Evolutionary conservation across 345 rosid genomes (phyloP).

Genomic region (Citropsis articulata): DNA sequence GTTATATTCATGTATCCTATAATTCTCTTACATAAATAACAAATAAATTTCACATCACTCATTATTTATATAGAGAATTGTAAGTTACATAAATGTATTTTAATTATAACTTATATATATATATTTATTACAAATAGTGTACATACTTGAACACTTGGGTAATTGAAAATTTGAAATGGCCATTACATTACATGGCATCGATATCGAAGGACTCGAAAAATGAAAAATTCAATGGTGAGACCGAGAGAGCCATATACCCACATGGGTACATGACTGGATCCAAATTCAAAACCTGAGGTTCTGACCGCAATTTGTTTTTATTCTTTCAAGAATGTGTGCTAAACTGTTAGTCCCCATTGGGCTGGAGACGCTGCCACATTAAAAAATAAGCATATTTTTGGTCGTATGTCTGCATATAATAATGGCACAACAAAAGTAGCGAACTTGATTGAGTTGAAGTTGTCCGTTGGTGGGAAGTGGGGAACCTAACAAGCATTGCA

Average conservation of each 20-base stretch:
- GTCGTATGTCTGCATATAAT: background rate
- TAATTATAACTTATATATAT: no score
- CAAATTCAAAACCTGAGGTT: background rate
- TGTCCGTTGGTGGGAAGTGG: background rate
- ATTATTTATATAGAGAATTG: no score
- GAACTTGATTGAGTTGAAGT: no score
- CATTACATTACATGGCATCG: background rate
- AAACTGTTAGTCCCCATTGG: background rate
- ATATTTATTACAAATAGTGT: no score
- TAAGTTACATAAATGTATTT: no score
- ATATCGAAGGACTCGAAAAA: background rate
- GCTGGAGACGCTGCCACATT: no score
- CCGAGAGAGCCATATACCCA: background rate
- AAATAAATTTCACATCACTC: no score
- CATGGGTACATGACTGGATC: no score
- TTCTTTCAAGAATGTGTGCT: background rate
- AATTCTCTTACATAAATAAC: no score
- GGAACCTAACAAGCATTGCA: background rate
- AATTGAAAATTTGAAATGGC: background rate
- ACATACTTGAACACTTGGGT: background rate
- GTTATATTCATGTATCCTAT: no score
- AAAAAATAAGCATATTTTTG: background rate
- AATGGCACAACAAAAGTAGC: background rate
- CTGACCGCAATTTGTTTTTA: background rate
- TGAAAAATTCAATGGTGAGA: background rate